phyloP scores from a whole-genome alignment of 352 stramenopile species.

The Saprolegnia parasitica region DNA sequence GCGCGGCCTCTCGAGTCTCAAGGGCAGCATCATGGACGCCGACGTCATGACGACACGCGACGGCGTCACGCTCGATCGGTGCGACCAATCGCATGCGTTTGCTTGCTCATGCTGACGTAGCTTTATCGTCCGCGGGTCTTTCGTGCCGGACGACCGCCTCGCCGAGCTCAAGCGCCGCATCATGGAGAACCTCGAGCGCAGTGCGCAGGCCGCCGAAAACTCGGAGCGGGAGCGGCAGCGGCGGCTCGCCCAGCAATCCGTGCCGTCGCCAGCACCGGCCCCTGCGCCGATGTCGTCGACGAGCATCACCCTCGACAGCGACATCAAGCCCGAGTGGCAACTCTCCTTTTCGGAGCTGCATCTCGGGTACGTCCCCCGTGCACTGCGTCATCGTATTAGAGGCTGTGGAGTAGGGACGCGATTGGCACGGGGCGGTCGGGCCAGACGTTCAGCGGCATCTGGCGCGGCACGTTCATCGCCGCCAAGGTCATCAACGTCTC shows the following conservation, averaged over 20 bases:
- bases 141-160: constrained; percentile 78
- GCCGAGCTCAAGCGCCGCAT: constrained; percentile 61
- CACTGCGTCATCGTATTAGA: not conserved
- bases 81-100: not conserved
- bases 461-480: constrained; percentile 72
- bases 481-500: constrained; percentile 77
- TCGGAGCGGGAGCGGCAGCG: constrained; percentile 6
- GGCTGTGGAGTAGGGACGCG: constrained; percentile 31
- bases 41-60: constrained; percentile 84
- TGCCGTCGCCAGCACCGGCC: not conserved
- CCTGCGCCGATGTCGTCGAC: not conserved
- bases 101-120: constrained; percentile 30
- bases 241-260: not conserved
- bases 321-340: constrained; percentile 77
- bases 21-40: constrained; percentile 80
- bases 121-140: constrained; percentile 75
- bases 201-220: constrained; percentile 18
- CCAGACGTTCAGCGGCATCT: constrained; percentile 74
- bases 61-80: constrained; percentile 64
- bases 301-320: not conserved
- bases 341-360: constrained; percentile 68
- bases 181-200: constrained; percentile 62
- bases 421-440: constrained; percentile 70
- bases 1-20: constrained; percentile 67
- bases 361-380: constrained; percentile 35